These are phyloP conservation scores for Arachnomyces sp. DNA, from an alignment of 2,329 filamentous ascomycete genomes.

Conservation along the genomic window DNA sequence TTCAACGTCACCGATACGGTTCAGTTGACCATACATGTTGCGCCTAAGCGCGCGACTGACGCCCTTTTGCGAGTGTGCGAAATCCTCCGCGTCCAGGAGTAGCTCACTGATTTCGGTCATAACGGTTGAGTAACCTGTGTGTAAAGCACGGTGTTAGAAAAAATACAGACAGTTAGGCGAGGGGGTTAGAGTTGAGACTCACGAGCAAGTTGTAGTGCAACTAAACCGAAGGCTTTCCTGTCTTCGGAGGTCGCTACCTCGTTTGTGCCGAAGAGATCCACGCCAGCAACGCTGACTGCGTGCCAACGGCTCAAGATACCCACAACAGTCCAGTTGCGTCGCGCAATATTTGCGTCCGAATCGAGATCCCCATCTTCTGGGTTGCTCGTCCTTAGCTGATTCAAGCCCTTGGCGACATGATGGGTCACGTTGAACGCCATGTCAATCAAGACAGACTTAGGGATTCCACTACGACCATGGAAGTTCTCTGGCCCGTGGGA, in stretches of 20 bases:
- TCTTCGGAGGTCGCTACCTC: conserved; percentile 34
- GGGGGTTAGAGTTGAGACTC: conserved; percentile 15
- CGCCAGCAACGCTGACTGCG: conserved; percentile 33
- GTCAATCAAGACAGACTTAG: conserved; percentile 35
- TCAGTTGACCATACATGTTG: conserved; percentile 29
- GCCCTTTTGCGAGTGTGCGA: conserved; percentile 29
- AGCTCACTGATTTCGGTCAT: conserved; percentile 26
- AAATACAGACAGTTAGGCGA: conserved; percentile 10
- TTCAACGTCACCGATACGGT: conserved; percentile 31
- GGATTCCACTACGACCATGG: conserved; percentile 32
- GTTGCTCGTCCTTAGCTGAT: conserved; percentile 30
- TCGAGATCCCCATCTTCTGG: conserved; percentile 25
- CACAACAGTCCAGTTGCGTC: conserved; percentile 34
- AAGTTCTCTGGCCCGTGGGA: conserved; percentile 36
- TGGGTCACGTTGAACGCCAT: conserved; percentile 31
- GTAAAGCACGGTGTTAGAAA: too few relatives aligned
- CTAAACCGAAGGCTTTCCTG: conserved; percentile 29
- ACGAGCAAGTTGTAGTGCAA: conserved; percentile 31
- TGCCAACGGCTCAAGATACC: conserved; percentile 36
- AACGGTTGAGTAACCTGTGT: conserved; percentile 28
- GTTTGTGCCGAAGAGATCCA: conserved; percentile 29
- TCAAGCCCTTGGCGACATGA: conserved; percentile 31
- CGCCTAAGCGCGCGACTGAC: conserved; percentile 30
- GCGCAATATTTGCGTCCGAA: conserved; percentile 33
- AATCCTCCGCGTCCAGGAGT: conserved; percentile 25